Conservation (phyloP, 164 flowering plant genomes). For the Paratinospora sagittata region DNA sequence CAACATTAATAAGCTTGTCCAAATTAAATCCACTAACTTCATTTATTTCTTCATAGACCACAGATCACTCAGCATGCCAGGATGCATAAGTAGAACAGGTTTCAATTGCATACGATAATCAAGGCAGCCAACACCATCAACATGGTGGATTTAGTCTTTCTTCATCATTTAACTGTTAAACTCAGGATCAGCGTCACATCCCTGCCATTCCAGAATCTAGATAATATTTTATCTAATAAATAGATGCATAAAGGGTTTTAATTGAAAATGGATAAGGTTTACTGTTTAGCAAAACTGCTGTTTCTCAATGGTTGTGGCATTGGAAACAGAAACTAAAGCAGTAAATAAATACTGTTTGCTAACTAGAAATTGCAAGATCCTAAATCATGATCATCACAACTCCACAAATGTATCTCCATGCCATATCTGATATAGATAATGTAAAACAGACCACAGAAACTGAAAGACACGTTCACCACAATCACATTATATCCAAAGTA, state of each 20-base stretch:
- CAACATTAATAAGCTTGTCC: neutral
- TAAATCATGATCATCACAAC: neutral
- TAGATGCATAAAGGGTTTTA: neutral
- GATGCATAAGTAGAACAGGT: too few relatives aligned
- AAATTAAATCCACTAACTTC: neutral
- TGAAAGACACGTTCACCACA: neutral
- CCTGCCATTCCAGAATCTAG: neutral
- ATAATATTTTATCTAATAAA: neutral
- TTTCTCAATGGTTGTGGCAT: neutral
- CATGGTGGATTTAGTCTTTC: too few relatives aligned
- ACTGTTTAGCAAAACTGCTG: neutral
- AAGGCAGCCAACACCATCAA: too few relatives aligned
- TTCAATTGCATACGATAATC: too few relatives aligned
- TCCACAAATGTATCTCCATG: neutral
- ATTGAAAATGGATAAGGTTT: neutral
- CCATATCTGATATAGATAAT: neutral
- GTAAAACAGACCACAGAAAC: neutral
- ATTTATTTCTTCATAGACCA: neutral
- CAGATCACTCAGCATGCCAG: too few relatives aligned
- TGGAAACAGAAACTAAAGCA: neutral
- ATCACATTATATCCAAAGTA: neutral
- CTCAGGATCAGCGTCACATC: too few relatives aligned
- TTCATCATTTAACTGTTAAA: too few relatives aligned
- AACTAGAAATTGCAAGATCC: neutral
- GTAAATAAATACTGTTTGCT: neutral